Evolutionary conservation across 2,329 filamentous ascomycete species (phyloP).

Genomic region (Graphilbum ipis-grandicollis): DNA sequence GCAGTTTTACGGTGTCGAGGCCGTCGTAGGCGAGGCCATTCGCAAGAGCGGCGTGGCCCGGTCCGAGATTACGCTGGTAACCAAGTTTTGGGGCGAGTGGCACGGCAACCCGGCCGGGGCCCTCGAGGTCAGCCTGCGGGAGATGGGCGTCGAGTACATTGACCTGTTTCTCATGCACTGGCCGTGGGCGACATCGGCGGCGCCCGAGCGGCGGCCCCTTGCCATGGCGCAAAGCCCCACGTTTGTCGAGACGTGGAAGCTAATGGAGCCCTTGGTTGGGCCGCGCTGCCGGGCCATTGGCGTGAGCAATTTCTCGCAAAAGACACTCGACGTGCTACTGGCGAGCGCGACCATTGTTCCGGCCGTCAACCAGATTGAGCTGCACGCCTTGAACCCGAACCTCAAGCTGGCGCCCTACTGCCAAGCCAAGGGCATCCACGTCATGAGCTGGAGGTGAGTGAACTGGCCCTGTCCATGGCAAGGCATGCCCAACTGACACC

Average conservation of each 20-base stretch:
- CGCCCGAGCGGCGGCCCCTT: neutral
- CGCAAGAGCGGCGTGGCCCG: slow-evolving; percentile 27
- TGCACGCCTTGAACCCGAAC: neutral
- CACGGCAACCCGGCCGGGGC: slow-evolving; percentile 43
- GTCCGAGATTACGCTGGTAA: slow-evolving; percentile 42
- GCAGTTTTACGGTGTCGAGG: neutral
- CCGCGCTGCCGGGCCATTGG: neutral
- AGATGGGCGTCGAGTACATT: slow-evolving; percentile 46
- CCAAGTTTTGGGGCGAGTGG: slow-evolving; percentile 40
- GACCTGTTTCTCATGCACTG: slow-evolving; percentile 50
- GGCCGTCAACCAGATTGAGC: neutral
- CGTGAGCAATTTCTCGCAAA: neutral
- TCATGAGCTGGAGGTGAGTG: neutral
- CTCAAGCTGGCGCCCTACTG: neutral
- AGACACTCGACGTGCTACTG: neutral
- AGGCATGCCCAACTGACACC: neutral
- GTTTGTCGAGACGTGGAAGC: neutral
- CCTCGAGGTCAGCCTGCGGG: slow-evolving; percentile 31
- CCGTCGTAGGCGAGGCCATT: neutral
- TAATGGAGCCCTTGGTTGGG: neutral
- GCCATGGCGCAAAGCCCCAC: neutral
- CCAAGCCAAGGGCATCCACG: neutral
- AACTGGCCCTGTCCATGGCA: no score
- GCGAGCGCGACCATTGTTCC: neutral
- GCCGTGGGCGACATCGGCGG: slow-evolving; percentile 17